phyloP scores from a whole-genome alignment of 495 filamentous ascomycete species.

The Podospora didyma region DNA sequence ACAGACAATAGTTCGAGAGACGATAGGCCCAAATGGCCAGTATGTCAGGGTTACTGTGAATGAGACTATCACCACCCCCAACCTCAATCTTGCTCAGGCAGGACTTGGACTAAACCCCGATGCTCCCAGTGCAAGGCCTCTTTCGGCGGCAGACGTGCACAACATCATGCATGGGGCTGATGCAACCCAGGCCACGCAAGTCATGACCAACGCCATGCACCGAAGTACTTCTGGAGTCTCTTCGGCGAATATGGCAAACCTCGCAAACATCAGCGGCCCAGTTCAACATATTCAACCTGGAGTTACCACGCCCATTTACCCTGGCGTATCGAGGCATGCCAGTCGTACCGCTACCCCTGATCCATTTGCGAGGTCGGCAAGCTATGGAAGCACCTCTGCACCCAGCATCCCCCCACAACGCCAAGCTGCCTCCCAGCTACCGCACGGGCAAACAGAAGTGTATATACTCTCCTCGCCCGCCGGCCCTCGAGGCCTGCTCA shows the following conservation, averaged over 20 bases:
- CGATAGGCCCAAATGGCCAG: conserved; percentile 26
- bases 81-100: conserved; percentile 1
- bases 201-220: conserved; percentile 45
- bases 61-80: conserved; percentile 10
- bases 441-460: conserved; percentile 40
- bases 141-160: conserved; percentile 32
- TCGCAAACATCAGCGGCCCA: conserved; percentile 23
- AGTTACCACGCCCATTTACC: conserved; percentile 37
- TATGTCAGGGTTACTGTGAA: conserved; percentile 27
- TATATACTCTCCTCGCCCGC: conserved; percentile 60
- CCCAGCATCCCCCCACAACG: conserved; percentile 2
- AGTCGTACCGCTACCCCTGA: conserved; percentile 43
- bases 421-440: conserved; percentile 11
- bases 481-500: conserved; percentile 56
- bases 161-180: conserved; percentile 41
- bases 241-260: conserved; percentile 28
- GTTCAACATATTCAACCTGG: conserved; percentile 37
- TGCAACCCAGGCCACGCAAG: conserved; percentile 34
- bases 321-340: conserved; percentile 29
- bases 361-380: conserved; percentile 21
- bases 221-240: conserved; percentile 43
- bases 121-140: conserved; percentile 10
- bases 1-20: conserved; percentile 24
- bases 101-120: conserved; percentile 6
- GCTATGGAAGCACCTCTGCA: conserved; percentile 10